A percentile compares a stretch with the other conserved stretches of the same genome.
Evolutionary conservation across 768 basidiomycete genomes (phyloP).

Genomic region (Amylocystis lapponica): DNA sequence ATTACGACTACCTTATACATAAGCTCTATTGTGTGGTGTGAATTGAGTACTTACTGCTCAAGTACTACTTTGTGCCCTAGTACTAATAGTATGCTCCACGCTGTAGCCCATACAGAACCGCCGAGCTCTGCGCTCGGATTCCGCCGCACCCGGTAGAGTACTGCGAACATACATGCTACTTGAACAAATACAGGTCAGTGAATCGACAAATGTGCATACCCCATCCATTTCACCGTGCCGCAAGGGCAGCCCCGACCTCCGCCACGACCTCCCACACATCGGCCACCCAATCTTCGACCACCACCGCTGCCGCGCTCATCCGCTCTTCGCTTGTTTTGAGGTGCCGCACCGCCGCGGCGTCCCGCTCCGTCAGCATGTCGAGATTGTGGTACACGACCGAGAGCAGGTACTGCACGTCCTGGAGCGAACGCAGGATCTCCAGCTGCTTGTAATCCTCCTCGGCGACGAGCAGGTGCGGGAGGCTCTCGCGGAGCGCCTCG

Average conservation of each 20-base stretch:
- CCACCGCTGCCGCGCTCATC: conserved; percentile 35
- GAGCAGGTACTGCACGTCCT: conserved; percentile 68
- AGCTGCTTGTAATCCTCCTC: conserved; percentile 60
- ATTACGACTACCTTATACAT: too few relatives aligned
- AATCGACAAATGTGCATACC: too few relatives aligned
- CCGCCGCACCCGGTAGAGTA: too few relatives aligned
- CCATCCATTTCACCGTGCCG: conserved; percentile 25
- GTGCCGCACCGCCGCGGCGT: conserved; percentile 47
- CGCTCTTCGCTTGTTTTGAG: conserved; percentile 36
- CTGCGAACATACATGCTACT: too few relatives aligned
- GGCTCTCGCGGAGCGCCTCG: conserved; percentile 4
- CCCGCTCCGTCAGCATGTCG: conserved; percentile 46
- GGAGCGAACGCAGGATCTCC: conserved; percentile 51
- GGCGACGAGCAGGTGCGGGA: conserved; percentile 55
- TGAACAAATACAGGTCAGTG: too few relatives aligned
- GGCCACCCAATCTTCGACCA: conserved; percentile 46
- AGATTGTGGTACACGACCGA: conserved; percentile 72
- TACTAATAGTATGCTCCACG: not conserved
- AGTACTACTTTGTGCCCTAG: too few relatives aligned
- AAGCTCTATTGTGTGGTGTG: too few relatives aligned
- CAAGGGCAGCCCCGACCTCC: conserved; percentile 52
- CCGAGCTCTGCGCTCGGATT: too few relatives aligned
- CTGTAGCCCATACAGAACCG: not conserved
- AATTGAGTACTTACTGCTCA: too few relatives aligned
- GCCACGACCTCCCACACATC: conserved; percentile 54